A percentile compares a stretch with the other conserved stretches of the same genome.
phyloP scores from a whole-genome alignment of 306 rosid species.

The Crataegus laevigata region DNA sequence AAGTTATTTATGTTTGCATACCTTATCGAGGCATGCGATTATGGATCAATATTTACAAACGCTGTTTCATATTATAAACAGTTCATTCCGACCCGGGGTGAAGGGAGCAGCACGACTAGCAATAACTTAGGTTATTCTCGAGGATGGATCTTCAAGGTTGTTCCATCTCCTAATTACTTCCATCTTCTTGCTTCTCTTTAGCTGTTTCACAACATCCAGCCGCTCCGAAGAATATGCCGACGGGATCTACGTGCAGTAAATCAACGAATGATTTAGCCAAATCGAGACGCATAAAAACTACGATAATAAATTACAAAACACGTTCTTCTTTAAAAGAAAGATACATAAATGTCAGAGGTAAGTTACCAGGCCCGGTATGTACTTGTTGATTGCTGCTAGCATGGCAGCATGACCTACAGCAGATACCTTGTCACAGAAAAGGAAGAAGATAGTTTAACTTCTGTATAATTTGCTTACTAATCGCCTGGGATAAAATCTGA shows the following conservation, averaged over 20 bases:
- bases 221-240: conserved; percentile 57
- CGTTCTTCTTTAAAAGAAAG: neutral
- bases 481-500: neutral
- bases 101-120: neutral
- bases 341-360: neutral
- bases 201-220: conserved; percentile 56
- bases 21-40: neutral
- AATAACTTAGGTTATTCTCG: conserved; percentile 14
- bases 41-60: neutral
- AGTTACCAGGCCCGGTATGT: conserved; percentile 51
- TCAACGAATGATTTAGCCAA: conserved; percentile 9
- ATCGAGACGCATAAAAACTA: neutral
- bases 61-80: neutral
- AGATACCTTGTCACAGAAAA: conserved; percentile 38
- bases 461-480: neutral
- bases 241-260: conserved; percentile 40
- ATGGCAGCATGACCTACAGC: conserved; percentile 67
- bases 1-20: neutral
- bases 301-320: neutral
- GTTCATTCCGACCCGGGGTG: neutral
- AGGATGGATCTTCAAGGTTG: conserved; percentile 38
- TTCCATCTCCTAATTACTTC: conserved; percentile 24
- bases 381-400: conserved; percentile 60
- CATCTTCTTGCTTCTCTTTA: conserved; percentile 49
- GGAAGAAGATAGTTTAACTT: neutral